Base-by-base conservation (phyloP, 208 protist species). In the Leishmania tropica region DNA sequence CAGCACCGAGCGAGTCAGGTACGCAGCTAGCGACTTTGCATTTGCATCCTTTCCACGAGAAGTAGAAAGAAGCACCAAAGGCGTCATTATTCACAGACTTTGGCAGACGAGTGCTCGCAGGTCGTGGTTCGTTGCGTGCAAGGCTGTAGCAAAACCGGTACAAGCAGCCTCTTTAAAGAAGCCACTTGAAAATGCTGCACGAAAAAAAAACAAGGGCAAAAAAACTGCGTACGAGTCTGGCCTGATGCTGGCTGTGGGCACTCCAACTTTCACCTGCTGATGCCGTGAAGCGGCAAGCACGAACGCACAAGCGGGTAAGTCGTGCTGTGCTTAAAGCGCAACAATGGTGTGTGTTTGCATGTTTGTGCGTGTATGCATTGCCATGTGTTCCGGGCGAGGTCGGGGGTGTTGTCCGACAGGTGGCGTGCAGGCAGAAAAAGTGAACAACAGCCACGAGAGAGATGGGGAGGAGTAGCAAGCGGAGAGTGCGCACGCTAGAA, bases 31-130 rank as follows among this genome's bases (percentile, higher is more conserved):
- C 19, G 81, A 70, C 64, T 77, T 79, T 1, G 78, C 81, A 68
- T 90, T 90, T 8, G 79, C 76, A 37, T 90, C 87, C 67, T 81
- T 85, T 3, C 77, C 78, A 65, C 76, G 73, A 11, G 76, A 45
- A 0, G 84, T 88, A 31, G 80, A 88, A 35, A 88, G 65, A 70
- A 86, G 65, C 19, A 80, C 74, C 54, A 77, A 83, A 0, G 47
- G 74, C 15, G 58, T 15, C 40, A 64, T 79, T 68, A 71, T 31
- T 76, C 35, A 13, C 67, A 72, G 67, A n/a, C 31, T 6, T 5
- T 8, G 19, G 40, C 67, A 47, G 37, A 45, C 19, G 31, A 42
- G 67, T 72, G 21, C 19, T 0, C 31, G 21, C 17, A 48, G 15
- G 67, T 21, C 31, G 62, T 40, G 13, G n/a, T 40, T 42, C 62